Evolutionary conservation across 140 eudicot species (phyloP), one percentile per base, ranked within the genome.

Genomic region (Senecio squalidus): DNA sequence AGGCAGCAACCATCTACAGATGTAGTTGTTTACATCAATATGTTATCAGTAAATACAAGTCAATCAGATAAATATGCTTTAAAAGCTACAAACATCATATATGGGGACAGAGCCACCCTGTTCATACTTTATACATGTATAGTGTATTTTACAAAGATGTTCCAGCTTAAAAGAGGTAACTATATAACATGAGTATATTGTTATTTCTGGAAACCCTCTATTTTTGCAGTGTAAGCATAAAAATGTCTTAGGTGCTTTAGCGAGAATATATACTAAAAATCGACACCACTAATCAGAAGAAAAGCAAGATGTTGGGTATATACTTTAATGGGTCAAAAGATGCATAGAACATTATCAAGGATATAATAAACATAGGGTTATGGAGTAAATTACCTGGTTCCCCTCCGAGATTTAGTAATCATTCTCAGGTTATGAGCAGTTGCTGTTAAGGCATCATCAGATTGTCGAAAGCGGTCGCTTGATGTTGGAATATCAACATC

Each of bases 401-500:
- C 77, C 67, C 54, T 86, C 11, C 53, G 78, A 45, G 76, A 48
- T 71, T 67, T 76, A 31, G 86, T 84, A 14, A 81, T 70, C 75
- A 75, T 66, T 41, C 74, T 78, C 34, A 85, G 70, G 67, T 84
- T 74, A 11, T 81, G 74, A 56, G 96, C 84, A 29, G 88, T 55
- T 31, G 64, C 59, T 0, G 88, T 64, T 39, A 83, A 51, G 28
- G 84, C 62, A 70, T 81, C 92, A 62, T 82, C 82, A 13, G 78
- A 20, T 28, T 67, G 56, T 16, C 48, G 77, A 54, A 56, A 54
- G 3, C 64, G 71, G 39, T 83, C 94, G 64, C 77, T 81, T 30
- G 77, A 56, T 17, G 80, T 66, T 31, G 96, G 94, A 68, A 84
- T 43, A 72, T 91, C 98, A 55, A 86, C 80, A 53, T 91, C 98